Conservation (phyloP, 2,329 filamentous ascomycete genomes). For the Stagonosporopsis tanaceti region DNA sequence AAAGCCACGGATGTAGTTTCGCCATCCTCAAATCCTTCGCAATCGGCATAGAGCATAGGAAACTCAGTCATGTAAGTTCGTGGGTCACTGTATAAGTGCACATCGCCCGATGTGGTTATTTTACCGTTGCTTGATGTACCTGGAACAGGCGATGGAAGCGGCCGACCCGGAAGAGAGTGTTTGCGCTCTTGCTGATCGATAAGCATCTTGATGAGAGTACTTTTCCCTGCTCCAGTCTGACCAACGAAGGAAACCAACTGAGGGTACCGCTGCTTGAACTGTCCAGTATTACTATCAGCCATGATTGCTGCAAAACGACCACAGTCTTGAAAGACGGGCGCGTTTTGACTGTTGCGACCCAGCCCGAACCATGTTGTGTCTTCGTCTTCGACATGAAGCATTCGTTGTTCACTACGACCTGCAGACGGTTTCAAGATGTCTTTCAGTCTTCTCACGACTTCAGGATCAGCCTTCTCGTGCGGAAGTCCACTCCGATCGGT, state of each 20-base stretch:
- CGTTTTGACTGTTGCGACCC: too few species aligned
- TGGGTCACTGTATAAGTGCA: neutral
- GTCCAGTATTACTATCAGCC: neutral
- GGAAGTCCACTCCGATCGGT: too few species aligned
- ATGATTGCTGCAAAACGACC: too few species aligned
- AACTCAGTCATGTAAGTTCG: slow-evolving; percentile 26
- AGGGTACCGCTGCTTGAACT: neutral
- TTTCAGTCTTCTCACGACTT: too few species aligned
- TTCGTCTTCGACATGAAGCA: too few species aligned
- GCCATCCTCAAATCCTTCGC: slow-evolving; percentile 61
- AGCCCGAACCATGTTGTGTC: too few species aligned
- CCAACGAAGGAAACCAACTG: neutral
- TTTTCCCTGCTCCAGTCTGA: slow-evolving; percentile 58
- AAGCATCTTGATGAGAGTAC: slow-evolving; percentile 58
- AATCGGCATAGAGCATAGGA: slow-evolving; percentile 61
- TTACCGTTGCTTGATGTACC: neutral
- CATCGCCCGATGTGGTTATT: neutral
- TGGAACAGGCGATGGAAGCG: neutral
- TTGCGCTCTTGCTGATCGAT: slow-evolving; percentile 43
- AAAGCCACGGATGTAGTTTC: slow-evolving; percentile 50
- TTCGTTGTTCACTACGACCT: too few species aligned
- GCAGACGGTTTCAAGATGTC: too few species aligned
- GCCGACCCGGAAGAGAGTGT: neutral
- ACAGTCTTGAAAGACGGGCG: too few species aligned
- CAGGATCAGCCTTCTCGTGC: too few species aligned